phyloP scores from a whole-genome alignment of 352 stramenopile genomes.

The Phytophthora agathidicida region DNA sequence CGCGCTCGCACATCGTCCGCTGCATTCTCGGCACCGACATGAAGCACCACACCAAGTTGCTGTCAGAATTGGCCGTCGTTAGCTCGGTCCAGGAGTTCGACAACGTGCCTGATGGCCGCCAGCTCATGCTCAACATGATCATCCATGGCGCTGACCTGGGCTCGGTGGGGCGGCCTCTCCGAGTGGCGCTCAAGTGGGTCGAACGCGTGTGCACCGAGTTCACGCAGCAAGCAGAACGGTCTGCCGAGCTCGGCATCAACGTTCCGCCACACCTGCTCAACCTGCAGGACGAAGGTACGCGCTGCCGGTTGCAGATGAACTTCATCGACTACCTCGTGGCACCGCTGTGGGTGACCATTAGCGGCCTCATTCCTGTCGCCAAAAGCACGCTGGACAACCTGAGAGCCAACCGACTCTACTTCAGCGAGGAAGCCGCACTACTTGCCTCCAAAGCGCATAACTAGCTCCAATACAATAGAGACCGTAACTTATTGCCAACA shows the following conservation, averaged over 20 bases:
- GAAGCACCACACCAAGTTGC: conserved; percentile 80
- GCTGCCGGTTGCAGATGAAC: conserved; percentile 78
- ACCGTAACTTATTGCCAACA: conserved; percentile 19
- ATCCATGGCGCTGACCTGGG: conserved; percentile 80
- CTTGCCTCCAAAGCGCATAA: conserved; percentile 42
- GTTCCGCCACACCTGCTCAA: conserved; percentile 80
- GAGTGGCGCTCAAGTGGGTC: conserved; percentile 69
- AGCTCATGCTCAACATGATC: conserved; percentile 85
- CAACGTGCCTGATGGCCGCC: conserved; percentile 61
- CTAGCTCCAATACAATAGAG: conserved; percentile 9
- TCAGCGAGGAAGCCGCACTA: conserved; percentile 62
- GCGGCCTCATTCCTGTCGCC: conserved; percentile 58
- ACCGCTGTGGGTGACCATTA: conserved; percentile 72
- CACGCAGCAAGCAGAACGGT: conserved; percentile 67
- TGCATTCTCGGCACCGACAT: conserved; percentile 86
- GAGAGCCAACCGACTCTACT: conserved; percentile 69
- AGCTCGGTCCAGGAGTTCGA: conserved; percentile 57
- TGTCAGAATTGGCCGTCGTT: conserved; percentile 56
- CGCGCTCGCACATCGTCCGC: conserved; percentile 69
- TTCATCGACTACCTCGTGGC: conserved; percentile 88
- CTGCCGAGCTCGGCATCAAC: conserved; percentile 58
- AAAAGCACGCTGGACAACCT: conserved; percentile 57
- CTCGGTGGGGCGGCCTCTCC: conserved; percentile 57
- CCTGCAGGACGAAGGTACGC: conserved; percentile 67
- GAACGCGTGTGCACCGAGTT: conserved; percentile 83